Evolutionary conservation across 2,329 filamentous ascomycete species (phyloP), one percentile per base, ranked within the genome.

Genomic region (Pseudogymnoascus sp.): DNA sequence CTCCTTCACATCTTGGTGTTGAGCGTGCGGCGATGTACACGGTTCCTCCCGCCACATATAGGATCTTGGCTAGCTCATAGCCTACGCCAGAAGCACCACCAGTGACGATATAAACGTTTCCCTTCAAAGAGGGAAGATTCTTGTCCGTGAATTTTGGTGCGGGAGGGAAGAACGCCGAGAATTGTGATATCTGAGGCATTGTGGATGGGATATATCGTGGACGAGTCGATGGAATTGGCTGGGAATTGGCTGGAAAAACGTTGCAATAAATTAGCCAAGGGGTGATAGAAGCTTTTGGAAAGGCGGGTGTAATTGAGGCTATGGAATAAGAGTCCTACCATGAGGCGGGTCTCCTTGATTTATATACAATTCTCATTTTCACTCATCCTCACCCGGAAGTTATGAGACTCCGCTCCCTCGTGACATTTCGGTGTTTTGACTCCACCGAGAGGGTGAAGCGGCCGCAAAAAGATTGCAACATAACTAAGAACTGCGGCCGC

Each of bases 21-120:
- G 75, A 78, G 34, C 82, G 78, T 4, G 77, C 78, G 1, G 79
- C 80, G 31, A 84, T 70, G 67, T 84, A 84, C 14, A 84, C 78
- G 2, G 75, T 82, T 37, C 73, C 81, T 44, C 81, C 78, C 11
- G 75, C 75, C 2, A 70, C 68, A 69, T 84, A 85, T 5, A 85
- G 74, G 10, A 84, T 78, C 53, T 77, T 78, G 42, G 73, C 73
- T 5, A 84, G 74, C 65, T 82, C 79, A 60, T 76, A 76, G 5
- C 81, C 82, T 3, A 82, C 74, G 14, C 70, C 70, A 6, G 70
- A 71, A 5, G 66, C 68, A 4, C 67, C 67, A 16, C 70, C 70
- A 7, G 82, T 84, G 11, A 84, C 75, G 61, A 84, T 71, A 61
- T 31, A 69, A 8, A 74, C 71, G 66, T 74, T 77, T 63, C 76